Evolutionary conservation across 352 stramenopile species (phyloP), one percentile per base, ranked within the genome.

Genomic region (Globisporangium orthogonon): DNA sequence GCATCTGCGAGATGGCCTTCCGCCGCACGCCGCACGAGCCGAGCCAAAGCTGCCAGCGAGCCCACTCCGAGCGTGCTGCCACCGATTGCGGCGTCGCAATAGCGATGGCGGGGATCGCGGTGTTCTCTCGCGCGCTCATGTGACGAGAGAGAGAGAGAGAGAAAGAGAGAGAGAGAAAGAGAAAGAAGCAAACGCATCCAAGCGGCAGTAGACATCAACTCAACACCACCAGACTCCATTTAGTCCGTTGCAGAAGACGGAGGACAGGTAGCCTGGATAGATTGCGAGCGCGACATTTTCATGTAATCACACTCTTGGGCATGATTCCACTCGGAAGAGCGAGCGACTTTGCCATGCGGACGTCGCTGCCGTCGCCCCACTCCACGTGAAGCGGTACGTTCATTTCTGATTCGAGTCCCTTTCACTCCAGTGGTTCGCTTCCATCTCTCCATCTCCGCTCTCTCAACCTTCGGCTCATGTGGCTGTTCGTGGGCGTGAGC

Each of bases 401-500:
- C 37, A 43, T 13, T 43, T 43, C 11, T 2, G 37, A 43, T 17
- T 14, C 7, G 37, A 43, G 37, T 13, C 6, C 37, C 37, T 4
- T 43, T 10, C 37, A 4, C 37, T 13, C 37, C 15, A 17, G 37
- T 4, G 11, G 37, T 43, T 4, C 10, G 15, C 37, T 3, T 43
- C 37, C 11, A 43, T 43, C 37, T 17, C 37, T 43, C 5, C 37
- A 17, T 14, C 35, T 4, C 9, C 33, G 33, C 33, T 5, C 7
- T 14, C 35, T 7, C 35, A 41, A 14, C 35, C 35, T 41, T 7
- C 23, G 23, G 23, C 23, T 23, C 40, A 89, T 89, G 76, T 81
- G 74, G 76, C 59, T 82, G 40, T 87, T 86, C 56, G 65, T 60
- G 33, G 66, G 56, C 45, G 76, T 89, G 58, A 75, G 64, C 54